Percentiles rank a stretch among this genome's conserved stretches.
Evolutionary conservation across 306 rosid species (phyloP).

Genomic region (Cucurbita maxima): DNA sequence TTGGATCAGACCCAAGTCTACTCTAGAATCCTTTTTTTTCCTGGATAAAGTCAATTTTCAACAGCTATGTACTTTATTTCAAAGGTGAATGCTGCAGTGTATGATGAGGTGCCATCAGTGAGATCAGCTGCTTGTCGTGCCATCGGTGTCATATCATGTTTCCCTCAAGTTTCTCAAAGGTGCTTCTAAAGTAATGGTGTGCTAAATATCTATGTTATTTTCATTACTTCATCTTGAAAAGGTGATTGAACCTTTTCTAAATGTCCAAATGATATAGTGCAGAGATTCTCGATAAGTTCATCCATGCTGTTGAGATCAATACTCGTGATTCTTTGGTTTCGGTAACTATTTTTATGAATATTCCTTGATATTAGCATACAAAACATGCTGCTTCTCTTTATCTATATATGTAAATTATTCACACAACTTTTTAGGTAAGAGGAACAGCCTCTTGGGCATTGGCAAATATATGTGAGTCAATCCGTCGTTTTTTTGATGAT

Average conservation of each 20-base stretch:
- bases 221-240: background rate
- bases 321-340: constrained; percentile 49
- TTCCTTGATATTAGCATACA: background rate
- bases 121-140: constrained; percentile 97
- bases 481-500: constrained; percentile 35
- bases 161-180: constrained; percentile 83
- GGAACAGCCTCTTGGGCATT: constrained; percentile 94
- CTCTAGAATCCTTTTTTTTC: background rate
- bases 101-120: constrained; percentile 60
- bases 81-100: constrained; percentile 49
- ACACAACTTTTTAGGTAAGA: constrained; percentile 40
- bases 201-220: constrained; percentile 9
- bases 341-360: constrained; percentile 23
- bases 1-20: background rate
- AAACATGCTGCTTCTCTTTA: background rate
- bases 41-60: constrained; percentile 7
- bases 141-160: constrained; percentile 79
- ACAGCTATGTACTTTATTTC: constrained; percentile 4
- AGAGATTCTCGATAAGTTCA: constrained; percentile 64
- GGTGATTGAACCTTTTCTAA: constrained; percentile 4
- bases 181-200: constrained; percentile 22
- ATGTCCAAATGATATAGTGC: constrained; percentile 40
- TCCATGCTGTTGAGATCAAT: constrained; percentile 71
- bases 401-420: constrained; percentile 1
- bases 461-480: constrained; percentile 85